Evolutionary conservation across 352 stramenopile species (phyloP), one percentile per base, ranked within the genome.

Genomic region (Phytophthora quininea): DNA sequence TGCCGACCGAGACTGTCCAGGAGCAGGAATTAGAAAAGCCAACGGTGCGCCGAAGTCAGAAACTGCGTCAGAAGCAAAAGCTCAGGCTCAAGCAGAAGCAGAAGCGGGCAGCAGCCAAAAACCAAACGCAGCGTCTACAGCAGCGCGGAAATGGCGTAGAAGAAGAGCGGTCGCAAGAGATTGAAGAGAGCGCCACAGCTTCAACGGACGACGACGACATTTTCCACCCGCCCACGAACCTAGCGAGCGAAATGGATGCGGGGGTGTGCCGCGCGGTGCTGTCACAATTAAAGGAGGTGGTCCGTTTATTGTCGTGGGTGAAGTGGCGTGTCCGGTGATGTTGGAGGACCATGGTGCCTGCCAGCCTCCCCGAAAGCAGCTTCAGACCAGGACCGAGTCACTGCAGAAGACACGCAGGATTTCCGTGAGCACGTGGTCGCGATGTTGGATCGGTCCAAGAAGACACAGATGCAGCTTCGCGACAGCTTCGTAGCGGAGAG

Each of bases 301-400:
- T 74, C 58, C 66, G 1, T 73, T 78, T 56, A 89, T 92, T 33
- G 71, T 92, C 31, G 72, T 90, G 30, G 79, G 83, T 4, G 76
- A 91, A 30, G 73, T 91, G 40, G 71, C 74, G 30, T 91, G 83
- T 40, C 80, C 83, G 1, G 60, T 91, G n/a, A 46, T n/a, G n/a
- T n/a, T 80, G 11, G 45, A 58, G 29, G 52, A 74, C 5, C 11
- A 2, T n/a, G 67, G 75, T 40, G 55, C 70, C n/a, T 49, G 14
- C 3, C 47, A 64, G n/a, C 60, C 60, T 38, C 33, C 40, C 38
- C 50, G 46, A 48, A 9, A 27, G 3, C 60, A 71, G 8, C 14
- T 54, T 10, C 50, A 0, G 29, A 47, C 37, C 59, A 66, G 30
- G 15, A 27, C 6, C 48, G 73, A 37, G 42, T 54, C 8, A 63